Base-by-base conservation (phyloP, 2,329 filamentous ascomycete species). In the Emmonsiellopsis sp. region DNA sequence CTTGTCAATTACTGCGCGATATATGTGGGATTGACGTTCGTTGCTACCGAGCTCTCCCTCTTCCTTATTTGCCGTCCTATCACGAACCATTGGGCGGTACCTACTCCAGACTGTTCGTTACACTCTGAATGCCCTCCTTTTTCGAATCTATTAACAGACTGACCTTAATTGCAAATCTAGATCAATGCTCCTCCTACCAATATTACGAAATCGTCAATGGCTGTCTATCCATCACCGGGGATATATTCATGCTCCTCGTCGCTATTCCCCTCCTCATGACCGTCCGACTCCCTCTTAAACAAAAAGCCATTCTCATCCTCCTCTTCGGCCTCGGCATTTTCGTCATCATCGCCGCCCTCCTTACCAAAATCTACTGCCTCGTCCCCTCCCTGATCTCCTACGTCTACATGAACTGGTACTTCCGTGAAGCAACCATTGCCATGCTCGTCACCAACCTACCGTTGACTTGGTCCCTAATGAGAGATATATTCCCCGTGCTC, bases 31-130 rank as follows among this genome's bases (percentile, higher is more conserved):
- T 34, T 74, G 4, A 68, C 72, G 20, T 80, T 79, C 54, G 63
- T 79, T 52, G 67, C 70, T 10, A 76, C 75, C 58, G 76, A 79
- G 58, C 59, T 79, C 16, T 64, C 76, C 0, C 73, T 79, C 44
- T 75, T 79, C 53, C 69, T 73, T n/a, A 76, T 77, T 8, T 79
- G 76, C 54, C 70, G 75, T 26, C 77, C 77, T 9, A 67, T 80
- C 50, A 61, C 65, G 5, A 65, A 76, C 49, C 79, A 79, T 57
- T 79, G 74, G 74, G 76, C 76, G 4, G 70, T 79, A 6, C 76
- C 76, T n/a, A 66, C 67, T 3, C 57, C 59, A 1, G 65, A 73
- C 54, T 56, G 66, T 70, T 54, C 58, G 65, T 58, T 40, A 5
- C 34, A 8, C 16, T 26, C 3, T 7, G 34, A 31, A 7, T 4